Conservation (phyloP, 140 eudicot genomes). For the Ambrosia hybrid region DNA sequence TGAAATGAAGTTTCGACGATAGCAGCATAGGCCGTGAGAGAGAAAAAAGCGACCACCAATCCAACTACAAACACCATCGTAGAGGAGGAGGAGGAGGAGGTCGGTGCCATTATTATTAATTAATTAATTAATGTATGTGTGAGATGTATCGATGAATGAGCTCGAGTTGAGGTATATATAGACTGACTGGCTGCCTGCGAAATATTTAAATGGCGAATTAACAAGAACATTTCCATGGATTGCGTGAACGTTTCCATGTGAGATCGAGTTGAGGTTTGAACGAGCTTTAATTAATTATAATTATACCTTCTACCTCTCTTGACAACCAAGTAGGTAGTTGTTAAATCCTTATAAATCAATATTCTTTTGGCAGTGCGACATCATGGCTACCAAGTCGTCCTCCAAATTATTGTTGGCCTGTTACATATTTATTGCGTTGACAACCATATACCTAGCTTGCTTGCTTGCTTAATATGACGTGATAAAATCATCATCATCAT, state of each 20-base stretch:
- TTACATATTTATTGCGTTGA: too few species aligned
- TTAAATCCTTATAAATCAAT: neutral
- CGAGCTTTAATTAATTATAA: neutral
- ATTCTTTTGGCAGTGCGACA: too few species aligned
- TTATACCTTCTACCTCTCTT: constrained; percentile 12
- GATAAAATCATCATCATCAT: too few species aligned
- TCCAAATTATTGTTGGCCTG: too few species aligned
- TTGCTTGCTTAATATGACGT: too few species aligned
- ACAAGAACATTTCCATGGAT: constrained; percentile 30
- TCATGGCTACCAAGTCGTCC: too few species aligned
- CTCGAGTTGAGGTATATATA: too few species aligned
- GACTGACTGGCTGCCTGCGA: neutral
- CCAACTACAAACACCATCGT: constrained; percentile 9
- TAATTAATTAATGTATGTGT: too few species aligned
- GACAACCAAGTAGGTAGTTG: constrained; percentile 1
- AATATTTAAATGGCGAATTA: neutral
- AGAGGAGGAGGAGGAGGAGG: too few species aligned
- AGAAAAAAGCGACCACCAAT: constrained; percentile 22
- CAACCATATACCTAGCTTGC: too few species aligned
- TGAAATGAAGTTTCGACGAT: constrained; percentile 52
- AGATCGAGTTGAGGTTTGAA: constrained; percentile 20
- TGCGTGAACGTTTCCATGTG: constrained; percentile 30
- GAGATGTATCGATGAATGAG: too few species aligned
- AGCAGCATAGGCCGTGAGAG: constrained; percentile 33
- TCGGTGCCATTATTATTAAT: neutral